These are phyloP conservation scores for Schizosaccharomyces osmophilus DNA, from an alignment of 805 yeast species.

Conservation along the genomic window DNA sequence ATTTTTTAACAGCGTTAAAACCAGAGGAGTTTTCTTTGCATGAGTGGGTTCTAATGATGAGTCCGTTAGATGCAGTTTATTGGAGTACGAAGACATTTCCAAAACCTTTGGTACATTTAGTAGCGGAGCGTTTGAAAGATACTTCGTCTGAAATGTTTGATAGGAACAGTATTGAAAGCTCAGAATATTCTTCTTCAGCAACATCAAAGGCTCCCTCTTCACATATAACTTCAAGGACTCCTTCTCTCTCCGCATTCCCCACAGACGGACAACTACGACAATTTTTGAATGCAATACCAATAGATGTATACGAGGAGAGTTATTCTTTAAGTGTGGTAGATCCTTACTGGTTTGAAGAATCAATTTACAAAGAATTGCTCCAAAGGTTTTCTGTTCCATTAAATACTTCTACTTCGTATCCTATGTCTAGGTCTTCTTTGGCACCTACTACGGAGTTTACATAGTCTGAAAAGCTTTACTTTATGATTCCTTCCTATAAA, in stretches of 20 bases:
- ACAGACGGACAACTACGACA: neutral
- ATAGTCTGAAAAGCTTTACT: too few species aligned
- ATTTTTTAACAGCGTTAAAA: constrained; percentile 39
- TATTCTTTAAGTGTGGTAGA: constrained; percentile 28
- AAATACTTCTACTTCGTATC: neutral
- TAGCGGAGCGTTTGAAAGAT: neutral
- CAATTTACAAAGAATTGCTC: constrained; percentile 33
- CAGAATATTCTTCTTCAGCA: neutral
- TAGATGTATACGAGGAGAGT: constrained; percentile 35
- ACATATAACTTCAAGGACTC: neutral
- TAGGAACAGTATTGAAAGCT: neutral
- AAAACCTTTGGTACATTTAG: neutral
- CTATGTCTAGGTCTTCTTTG: neutral
- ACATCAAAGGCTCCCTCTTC: neutral
- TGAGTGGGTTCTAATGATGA: constrained; percentile 72
- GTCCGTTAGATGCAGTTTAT: constrained; percentile 32
- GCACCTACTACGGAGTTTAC: neutral
- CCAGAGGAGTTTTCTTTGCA: constrained; percentile 52
- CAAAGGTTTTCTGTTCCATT: neutral
- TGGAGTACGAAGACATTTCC: neutral
- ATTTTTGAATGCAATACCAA: neutral
- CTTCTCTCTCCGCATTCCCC: neutral
- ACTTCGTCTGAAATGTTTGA: neutral
- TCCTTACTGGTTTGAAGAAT: constrained; percentile 25
- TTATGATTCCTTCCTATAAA: too few species aligned